A percentile compares a stretch with the other conserved stretches of the same genome.
Conservation (phyloP, 2,329 filamentous ascomycete species). For the Pseudopithomyces maydicus region DNA sequence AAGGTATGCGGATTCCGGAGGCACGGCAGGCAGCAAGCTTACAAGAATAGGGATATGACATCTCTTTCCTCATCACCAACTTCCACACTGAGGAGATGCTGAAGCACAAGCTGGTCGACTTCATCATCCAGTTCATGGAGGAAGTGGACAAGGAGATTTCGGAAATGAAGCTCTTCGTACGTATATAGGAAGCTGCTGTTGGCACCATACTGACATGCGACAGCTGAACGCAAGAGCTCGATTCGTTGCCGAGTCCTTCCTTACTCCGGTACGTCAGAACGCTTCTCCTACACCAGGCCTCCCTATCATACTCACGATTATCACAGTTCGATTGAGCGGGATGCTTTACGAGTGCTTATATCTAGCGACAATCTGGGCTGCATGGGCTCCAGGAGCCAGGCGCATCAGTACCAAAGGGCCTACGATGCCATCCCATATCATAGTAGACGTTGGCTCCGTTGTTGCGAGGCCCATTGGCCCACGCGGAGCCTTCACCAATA, state of each 20-base stretch:
- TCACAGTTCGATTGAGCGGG: constrained; percentile 12
- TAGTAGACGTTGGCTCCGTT: neutral
- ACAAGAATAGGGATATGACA: constrained; percentile 81
- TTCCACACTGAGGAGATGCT: constrained; percentile 98
- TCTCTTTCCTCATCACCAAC: constrained; percentile 98
- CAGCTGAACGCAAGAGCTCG: constrained; percentile 94
- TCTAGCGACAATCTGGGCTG: neutral
- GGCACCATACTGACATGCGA: constrained; percentile 34
- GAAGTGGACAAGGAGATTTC: constrained; percentile 99
- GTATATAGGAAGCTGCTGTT: constrained; percentile 34
- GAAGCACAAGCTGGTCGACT: constrained; percentile 98
- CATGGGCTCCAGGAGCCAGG: neutral
- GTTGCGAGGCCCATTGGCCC: neutral
- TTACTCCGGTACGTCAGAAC: constrained; percentile 74
- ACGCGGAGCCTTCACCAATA: neutral
- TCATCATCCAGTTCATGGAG: constrained; percentile 99
- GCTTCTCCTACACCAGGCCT: neutral
- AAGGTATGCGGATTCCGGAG: constrained; percentile 63
- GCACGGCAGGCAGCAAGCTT: constrained; percentile 21
- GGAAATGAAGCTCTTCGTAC: constrained; percentile 99
- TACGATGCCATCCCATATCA: neutral
- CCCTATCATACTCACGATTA: neutral
- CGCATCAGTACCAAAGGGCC: neutral
- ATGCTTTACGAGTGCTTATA: neutral
- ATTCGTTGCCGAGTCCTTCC: constrained; percentile 97